Evolutionary conservation across 805 yeast genomes (phyloP).

Genomic region (Yamadazyma laniorum): DNA sequence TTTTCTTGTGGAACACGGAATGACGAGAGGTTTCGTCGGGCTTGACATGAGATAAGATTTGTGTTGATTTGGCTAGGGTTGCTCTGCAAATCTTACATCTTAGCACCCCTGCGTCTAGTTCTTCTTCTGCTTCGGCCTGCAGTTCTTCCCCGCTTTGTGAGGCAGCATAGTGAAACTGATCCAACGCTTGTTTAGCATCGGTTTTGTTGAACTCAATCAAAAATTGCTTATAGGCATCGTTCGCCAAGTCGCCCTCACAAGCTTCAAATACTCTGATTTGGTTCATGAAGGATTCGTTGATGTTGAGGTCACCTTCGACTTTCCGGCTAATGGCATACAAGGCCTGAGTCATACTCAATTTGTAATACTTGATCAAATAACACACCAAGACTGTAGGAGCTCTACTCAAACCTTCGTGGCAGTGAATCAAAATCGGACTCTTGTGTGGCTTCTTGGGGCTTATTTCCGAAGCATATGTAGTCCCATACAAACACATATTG

Average conservation of each 20-base stretch:
- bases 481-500: slow-evolving; percentile 9
- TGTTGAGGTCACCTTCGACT: slow-evolving; percentile 44
- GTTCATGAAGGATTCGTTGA: slow-evolving; percentile 66
- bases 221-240: slow-evolving; percentile 26
- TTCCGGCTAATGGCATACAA: slow-evolving; percentile 72
- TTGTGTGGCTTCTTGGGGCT: slow-evolving; percentile 32
- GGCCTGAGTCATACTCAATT: slow-evolving; percentile 58
- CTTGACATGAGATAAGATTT: slow-evolving; percentile 62
- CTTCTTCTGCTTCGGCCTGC: slow-evolving; percentile 3
- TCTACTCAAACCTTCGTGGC: slow-evolving; percentile 53
- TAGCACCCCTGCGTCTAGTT: slow-evolving; percentile 20
- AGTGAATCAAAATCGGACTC: slow-evolving; percentile 49
- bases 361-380: slow-evolving; percentile 51
- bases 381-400: slow-evolving; percentile 47
- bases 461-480: slow-evolving; percentile 47
- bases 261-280: slow-evolving; percentile 65
- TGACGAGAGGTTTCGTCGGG: slow-evolving; percentile 67
- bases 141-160: too few species aligned
- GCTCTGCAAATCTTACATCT: slow-evolving; percentile 85
- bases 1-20: slow-evolving; percentile 61
- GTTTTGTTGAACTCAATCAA: slow-evolving; percentile 21
- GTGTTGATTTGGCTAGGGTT: slow-evolving; percentile 58
- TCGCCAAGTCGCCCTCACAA: slow-evolving; percentile 27
- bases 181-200: slow-evolving; percentile 44
- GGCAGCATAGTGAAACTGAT: slow-evolving; percentile 18